A percentile compares a stretch with the other conserved stretches of the same genome.
These are phyloP conservation scores for Mucuna pruriens DNA, from an alignment of 306 rosid genomes.

Conservation along the genomic window DNA sequence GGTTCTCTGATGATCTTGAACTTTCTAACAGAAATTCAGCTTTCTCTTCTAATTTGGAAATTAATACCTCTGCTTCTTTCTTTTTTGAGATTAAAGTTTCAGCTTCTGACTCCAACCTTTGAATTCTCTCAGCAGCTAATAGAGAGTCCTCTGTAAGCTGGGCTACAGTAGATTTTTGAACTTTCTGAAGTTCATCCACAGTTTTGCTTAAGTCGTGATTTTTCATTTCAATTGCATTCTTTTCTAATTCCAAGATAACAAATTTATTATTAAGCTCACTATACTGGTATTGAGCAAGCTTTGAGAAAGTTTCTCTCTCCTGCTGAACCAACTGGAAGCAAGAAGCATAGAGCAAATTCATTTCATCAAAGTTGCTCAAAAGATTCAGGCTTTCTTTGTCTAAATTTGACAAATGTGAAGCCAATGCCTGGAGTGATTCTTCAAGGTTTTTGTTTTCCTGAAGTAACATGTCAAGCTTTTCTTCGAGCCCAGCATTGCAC, in stretches of 20 bases:
- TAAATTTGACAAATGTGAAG: conserved; percentile 59
- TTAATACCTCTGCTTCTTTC: conserved; percentile 63
- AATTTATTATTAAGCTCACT: conserved; percentile 62
- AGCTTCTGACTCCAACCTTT: conserved; percentile 69
- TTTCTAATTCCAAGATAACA: conserved; percentile 59
- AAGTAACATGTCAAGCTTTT: conserved; percentile 61
- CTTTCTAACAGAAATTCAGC: conserved; percentile 57
- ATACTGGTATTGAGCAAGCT: conserved; percentile 62
- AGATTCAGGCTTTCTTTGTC: conserved; percentile 68
- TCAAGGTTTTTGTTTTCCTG: conserved; percentile 68
- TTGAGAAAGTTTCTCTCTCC: conserved; percentile 66
- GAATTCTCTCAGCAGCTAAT: conserved; percentile 66
- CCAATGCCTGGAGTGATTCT: conserved; percentile 55
- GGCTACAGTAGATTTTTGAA: conserved; percentile 57
- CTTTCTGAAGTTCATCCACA: conserved; percentile 63
- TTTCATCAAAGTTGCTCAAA: conserved; percentile 67
- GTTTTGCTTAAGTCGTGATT: conserved; percentile 61
- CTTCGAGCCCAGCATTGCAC: conserved; percentile 54
- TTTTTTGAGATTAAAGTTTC: conserved; percentile 67
- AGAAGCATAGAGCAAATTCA: conserved; percentile 65
- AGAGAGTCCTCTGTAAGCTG: conserved; percentile 58
- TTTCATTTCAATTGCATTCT: conserved; percentile 49
- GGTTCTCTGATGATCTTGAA: conserved; percentile 67
- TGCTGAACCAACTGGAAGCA: conserved; percentile 69
- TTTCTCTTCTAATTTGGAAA: conserved; percentile 72